Evolutionary conservation across 768 basidiomycete species (phyloP), one percentile per base, ranked within the genome.

Genomic region (Neoboletus magnificus): DNA sequence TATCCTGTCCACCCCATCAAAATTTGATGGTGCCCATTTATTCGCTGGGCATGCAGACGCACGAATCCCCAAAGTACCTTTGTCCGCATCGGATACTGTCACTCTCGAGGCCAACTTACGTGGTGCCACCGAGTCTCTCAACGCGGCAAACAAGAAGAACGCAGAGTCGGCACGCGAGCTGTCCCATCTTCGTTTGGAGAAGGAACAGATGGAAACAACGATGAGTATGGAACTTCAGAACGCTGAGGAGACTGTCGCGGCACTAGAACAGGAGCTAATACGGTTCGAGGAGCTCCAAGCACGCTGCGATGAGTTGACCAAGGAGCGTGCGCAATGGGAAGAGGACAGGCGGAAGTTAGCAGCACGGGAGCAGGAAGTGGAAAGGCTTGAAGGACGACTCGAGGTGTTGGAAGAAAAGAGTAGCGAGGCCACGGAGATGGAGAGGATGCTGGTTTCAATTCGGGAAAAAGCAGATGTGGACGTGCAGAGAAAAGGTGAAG

Each of bases 21-120:
- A 82, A 37, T 94, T 94, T 66, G 89, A 91, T 51, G 90, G 90
- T 13, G 83, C 87, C 0, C 91, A 93, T 73, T 76, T 93, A 50
- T 93, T 93, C 60, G 89, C 93, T 0, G 91, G 92, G 0, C 88
- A 93, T 60, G 83, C 81, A 4, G 79, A 84, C 42, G 80, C 89
- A 5, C 73, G 88, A 18, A 74, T 87, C 0, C 74, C 74, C 30
- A 70, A 77, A 40, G 74, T 76, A 4, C 73, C 80, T 0, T 75
- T 79, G 29, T 71, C 79, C 12, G 71, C 77, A 15, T 61, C 63
- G 22, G 82, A 84, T 54, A 70, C 84, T 9, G 54, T 73, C 15
- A 68, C 76, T 6, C 76, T 93, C 20, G 88, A 93, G 62, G 79
- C 81, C 55, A 84, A 83, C 67, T 73, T 92, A 39, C 81, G 80